Evolutionary conservation across 805 yeast species (phyloP).

Genomic region (Hanseniaspora meyeri): DNA sequence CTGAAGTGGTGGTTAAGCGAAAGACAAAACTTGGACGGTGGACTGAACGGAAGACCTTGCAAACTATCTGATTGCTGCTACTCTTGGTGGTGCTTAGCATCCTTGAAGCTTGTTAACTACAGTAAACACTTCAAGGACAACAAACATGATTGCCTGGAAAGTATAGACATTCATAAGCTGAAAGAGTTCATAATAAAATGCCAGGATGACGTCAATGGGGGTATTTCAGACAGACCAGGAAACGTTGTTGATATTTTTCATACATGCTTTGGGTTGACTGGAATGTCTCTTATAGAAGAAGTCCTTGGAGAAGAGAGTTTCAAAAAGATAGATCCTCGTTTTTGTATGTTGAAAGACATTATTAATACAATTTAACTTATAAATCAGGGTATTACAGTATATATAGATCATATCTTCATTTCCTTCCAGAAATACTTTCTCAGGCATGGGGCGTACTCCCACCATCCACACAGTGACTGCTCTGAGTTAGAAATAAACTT

Average conservation of each 20-base stretch:
- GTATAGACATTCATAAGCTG: slow-evolving; percentile 62
- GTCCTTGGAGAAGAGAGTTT: slow-evolving; percentile 54
- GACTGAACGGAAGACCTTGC: slow-evolving; percentile 91
- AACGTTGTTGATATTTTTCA: slow-evolving; percentile 90
- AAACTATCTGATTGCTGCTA: slow-evolving; percentile 96
- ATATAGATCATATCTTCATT: slow-evolving; percentile 25
- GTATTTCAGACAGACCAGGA: slow-evolving; percentile 83
- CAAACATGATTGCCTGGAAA: slow-evolving; percentile 29
- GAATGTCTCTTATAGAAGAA: slow-evolving; percentile 61
- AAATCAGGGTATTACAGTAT: no score
- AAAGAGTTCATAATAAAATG: slow-evolving; percentile 56
- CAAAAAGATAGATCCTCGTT: slow-evolving; percentile 65
- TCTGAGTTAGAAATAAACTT: slow-evolving; percentile 34
- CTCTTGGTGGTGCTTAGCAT: slow-evolving; percentile 91
- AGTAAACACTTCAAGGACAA: not conserved
- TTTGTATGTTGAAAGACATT: slow-evolving; percentile 56
- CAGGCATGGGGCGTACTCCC: slow-evolving; percentile 57
- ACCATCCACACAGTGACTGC: slow-evolving; percentile 44
- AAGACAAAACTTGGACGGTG: slow-evolving; percentile 76
- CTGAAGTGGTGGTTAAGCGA: slow-evolving; percentile 84
- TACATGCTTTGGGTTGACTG: slow-evolving; percentile 82
- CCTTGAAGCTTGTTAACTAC: slow-evolving; percentile 36
- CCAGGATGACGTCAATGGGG: slow-evolving; percentile 73
- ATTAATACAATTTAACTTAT: slow-evolving; percentile 25
- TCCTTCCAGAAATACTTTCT: slow-evolving; percentile 42